Evolutionary conservation across 306 rosid genomes (phyloP).

Genomic region (Malus sieversii): DNA sequence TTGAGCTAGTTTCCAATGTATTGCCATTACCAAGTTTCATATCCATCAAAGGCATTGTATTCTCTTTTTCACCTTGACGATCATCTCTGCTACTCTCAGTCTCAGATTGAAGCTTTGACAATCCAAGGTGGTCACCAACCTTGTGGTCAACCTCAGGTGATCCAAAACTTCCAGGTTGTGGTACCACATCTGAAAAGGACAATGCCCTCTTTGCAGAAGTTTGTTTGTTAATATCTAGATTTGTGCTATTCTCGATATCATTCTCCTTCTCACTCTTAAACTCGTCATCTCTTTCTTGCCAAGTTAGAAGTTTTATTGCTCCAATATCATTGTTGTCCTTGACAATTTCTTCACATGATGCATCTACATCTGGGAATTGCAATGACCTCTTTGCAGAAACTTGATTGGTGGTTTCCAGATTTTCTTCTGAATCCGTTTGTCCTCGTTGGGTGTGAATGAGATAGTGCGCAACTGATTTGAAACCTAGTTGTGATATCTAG

Average conservation of each 20-base stretch:
- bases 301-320: constrained; percentile 16
- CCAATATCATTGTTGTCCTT: constrained; percentile 24
- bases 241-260: not conserved
- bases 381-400: constrained; percentile 59
- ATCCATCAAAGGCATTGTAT: not conserved
- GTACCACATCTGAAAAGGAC: constrained; percentile 28
- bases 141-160: constrained; percentile 12
- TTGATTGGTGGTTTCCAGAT: constrained; percentile 27
- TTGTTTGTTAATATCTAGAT: constrained; percentile 17
- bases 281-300: constrained; percentile 15
- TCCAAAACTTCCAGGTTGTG: constrained; percentile 11
- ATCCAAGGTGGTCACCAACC: constrained; percentile 9
- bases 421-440: constrained; percentile 28
- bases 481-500: constrained; percentile 61
- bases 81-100: not conserved
- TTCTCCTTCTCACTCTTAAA: constrained; percentile 11
- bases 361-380: constrained; percentile 37
- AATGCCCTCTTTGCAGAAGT: constrained; percentile 44
- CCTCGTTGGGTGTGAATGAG: constrained; percentile 68
- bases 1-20: not conserved
- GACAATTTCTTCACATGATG: constrained; percentile 17
- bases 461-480: constrained; percentile 91
- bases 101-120: constrained; percentile 4
- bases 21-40: not conserved
- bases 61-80: constrained; percentile 6